A percentile compares a stretch with the other conserved stretches of the same genome.
These are phyloP conservation scores for Saitozyma sp. DNA, from an alignment of 768 basidiomycete species.

Conservation along the genomic window DNA sequence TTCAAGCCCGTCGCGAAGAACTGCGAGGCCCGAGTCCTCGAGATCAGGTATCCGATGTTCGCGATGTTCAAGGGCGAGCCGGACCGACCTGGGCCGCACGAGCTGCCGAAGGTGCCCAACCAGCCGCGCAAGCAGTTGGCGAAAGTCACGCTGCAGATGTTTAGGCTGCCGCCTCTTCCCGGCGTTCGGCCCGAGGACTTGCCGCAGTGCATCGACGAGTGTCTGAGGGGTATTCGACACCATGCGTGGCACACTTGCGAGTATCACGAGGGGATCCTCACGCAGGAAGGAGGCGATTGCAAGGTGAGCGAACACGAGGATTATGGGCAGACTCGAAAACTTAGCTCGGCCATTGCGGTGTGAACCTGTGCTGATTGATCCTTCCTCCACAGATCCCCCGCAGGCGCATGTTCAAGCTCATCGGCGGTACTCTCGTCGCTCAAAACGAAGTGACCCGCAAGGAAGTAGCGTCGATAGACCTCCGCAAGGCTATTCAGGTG, in stretches of 20 bases:
- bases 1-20: conserved; percentile 82
- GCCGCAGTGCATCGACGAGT: conserved; percentile 91
- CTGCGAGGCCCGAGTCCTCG: conserved; percentile 81
- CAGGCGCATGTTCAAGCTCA: conserved; percentile 70
- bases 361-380: background rate
- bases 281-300: conserved; percentile 92
- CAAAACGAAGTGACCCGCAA: conserved; percentile 93
- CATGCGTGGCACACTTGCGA: conserved; percentile 91
- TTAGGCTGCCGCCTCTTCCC: conserved; percentile 84
- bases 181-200: conserved; percentile 73
- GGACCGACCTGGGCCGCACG: conserved; percentile 22
- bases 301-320: conserved; percentile 60
- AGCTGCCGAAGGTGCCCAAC: conserved; percentile 17
- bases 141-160: conserved; percentile 84
- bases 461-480: conserved; percentile 82
- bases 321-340: too few species aligned
- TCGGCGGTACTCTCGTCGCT: conserved; percentile 60
- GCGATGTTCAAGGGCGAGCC: conserved; percentile 49
- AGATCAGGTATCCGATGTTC: conserved; percentile 58
- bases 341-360: too few species aligned
- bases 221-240: conserved; percentile 79
- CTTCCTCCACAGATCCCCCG: conserved; percentile 59
- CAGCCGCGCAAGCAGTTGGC: conserved; percentile 68
- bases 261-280: conserved; percentile 87
- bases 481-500: conserved; percentile 75